phyloP scores from a whole-genome alignment of 495 filamentous ascomycete genomes.

The Astrothelium macrocarpum region DNA sequence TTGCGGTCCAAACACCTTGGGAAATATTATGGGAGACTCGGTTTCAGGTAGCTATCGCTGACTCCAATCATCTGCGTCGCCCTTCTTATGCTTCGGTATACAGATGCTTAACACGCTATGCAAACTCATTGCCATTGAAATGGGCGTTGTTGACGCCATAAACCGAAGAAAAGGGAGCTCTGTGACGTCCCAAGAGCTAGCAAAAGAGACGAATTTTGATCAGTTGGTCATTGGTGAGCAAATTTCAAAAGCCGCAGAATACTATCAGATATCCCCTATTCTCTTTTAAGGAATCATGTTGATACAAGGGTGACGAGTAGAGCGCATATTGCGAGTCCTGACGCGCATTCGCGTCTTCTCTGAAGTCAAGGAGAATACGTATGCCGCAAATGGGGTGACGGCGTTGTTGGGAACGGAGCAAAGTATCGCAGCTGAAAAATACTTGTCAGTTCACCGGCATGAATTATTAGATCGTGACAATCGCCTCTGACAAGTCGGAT shows the following conservation, averaged over 20 bases:
- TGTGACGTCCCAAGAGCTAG: conserved; percentile 8
- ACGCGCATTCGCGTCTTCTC: not conserved
- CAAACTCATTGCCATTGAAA: conserved; percentile 10
- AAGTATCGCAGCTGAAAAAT: conserved; percentile 5
- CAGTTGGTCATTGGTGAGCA: not conserved
- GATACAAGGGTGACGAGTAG: not conserved
- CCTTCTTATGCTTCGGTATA: not conserved
- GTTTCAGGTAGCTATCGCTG: not conserved
- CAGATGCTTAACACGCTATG: conserved; percentile 2
- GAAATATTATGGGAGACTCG: conserved; percentile 1
- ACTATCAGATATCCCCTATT: not conserved
- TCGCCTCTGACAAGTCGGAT: not conserved
- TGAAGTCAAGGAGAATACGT: conserved; percentile 2
- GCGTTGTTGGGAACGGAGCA: not conserved
- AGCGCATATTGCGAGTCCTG: conserved; percentile 8
- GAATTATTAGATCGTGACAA: too few species aligned
- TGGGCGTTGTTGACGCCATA: conserved; percentile 2
- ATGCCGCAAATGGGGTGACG: conserved; percentile 9
- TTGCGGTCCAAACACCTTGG: not conserved
- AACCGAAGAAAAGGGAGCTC: not conserved
- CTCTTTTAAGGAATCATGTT: not conserved
- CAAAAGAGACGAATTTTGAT: not conserved
- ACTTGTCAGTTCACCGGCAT: not conserved
- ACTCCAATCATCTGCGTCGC: not conserved
- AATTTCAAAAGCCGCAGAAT: not conserved